A percentile compares a stretch with the other conserved stretches of the same genome.
Conservation (phyloP, 2,329 filamentous ascomycete genomes). For the Epichloe glyceriae region DNA sequence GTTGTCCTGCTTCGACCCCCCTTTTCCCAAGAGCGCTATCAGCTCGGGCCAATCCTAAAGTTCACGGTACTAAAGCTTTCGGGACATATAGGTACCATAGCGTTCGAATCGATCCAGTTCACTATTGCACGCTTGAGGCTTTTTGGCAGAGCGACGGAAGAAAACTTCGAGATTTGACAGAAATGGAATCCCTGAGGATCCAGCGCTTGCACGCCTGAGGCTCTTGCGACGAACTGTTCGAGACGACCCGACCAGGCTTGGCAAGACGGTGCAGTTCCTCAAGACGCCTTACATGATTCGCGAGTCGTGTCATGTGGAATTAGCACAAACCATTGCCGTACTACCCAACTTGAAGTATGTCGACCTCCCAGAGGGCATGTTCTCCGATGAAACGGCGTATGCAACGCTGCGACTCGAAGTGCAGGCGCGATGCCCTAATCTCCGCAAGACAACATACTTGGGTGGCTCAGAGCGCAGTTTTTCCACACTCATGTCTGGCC, state of each 20-base stretch:
- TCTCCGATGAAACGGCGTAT: constrained; percentile 64
- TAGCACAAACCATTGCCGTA: constrained; percentile 75
- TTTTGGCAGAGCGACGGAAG: constrained; percentile 67
- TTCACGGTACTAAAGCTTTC: neutral
- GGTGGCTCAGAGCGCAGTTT: constrained; percentile 68
- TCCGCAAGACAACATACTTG: constrained; percentile 82
- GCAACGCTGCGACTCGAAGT: constrained; percentile 70
- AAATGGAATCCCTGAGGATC: constrained; percentile 70
- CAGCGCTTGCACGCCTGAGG: constrained; percentile 60
- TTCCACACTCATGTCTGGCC: constrained; percentile 51
- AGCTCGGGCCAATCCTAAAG: neutral
- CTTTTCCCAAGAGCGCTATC: neutral
- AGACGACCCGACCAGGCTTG: constrained; percentile 57
- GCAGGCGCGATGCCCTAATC: constrained; percentile 67
- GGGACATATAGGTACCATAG: constrained; percentile 56
- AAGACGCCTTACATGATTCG: constrained; percentile 93
- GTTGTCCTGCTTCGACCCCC: neutral
- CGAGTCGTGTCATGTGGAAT: constrained; percentile 70
- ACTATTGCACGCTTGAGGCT: constrained; percentile 86
- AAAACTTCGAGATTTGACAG: constrained; percentile 59
- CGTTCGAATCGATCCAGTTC: constrained; percentile 84
- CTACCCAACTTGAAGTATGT: constrained; percentile 78
- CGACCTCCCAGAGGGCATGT: constrained; percentile 82
- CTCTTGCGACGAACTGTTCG: constrained; percentile 73
- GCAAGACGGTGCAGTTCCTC: constrained; percentile 59